Conservation (phyloP, 1,284 basidiomycete species). For the Rhodotorula sp. region DNA sequence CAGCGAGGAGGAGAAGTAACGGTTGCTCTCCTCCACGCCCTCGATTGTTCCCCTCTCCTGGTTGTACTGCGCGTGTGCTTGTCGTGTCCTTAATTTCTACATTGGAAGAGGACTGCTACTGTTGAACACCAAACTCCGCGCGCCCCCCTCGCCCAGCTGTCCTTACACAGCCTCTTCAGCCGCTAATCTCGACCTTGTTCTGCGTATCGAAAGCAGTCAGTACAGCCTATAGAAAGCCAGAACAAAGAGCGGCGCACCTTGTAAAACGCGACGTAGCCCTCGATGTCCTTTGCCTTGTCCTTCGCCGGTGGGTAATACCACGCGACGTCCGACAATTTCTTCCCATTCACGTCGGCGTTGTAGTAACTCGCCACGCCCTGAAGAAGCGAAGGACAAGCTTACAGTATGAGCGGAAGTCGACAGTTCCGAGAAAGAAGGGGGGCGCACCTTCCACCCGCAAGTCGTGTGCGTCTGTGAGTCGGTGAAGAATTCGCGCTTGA, state of each 20-base stretch:
- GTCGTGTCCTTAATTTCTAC: background rate
- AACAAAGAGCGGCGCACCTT: constrained; percentile 21
- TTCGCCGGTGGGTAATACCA: constrained; percentile 40
- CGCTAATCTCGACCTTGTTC: background rate
- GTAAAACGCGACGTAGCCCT: constrained; percentile 46
- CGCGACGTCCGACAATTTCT: constrained; percentile 24
- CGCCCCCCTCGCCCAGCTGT: background rate
- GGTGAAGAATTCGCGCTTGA: constrained; percentile 24
- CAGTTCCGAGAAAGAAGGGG: background rate
- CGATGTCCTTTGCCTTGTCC: constrained; percentile 41
- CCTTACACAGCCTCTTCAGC: no score
- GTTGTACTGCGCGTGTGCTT: background rate
- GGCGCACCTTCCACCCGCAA: constrained; percentile 31
- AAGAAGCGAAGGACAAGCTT: no score
- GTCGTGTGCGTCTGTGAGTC: constrained; percentile 10
- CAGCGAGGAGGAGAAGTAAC: background rate
- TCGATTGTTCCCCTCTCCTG: background rate
- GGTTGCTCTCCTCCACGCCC: no score
- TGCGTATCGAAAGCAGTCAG: background rate
- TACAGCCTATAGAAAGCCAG: background rate
- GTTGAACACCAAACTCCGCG: background rate
- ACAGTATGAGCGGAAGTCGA: background rate
- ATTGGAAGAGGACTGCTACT: no score
- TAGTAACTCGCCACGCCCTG: constrained; percentile 33
- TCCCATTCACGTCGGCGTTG: constrained; percentile 14